These are phyloP conservation scores for Leccinum insolens DNA, from an alignment of 1,284 basidiomycete species.

Conservation along the genomic window DNA sequence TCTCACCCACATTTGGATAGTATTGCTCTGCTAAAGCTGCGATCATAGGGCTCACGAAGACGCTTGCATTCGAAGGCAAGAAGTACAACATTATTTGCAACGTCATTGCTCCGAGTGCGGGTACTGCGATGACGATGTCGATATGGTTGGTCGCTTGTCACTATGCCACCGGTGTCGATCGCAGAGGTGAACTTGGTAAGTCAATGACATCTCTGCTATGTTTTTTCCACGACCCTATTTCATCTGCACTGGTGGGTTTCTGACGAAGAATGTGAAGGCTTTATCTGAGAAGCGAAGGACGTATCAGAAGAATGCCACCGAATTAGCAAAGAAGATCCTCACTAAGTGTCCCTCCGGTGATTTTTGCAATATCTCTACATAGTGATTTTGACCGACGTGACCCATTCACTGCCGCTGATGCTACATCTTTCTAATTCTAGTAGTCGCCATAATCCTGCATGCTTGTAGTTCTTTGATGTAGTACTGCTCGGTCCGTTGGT, in stretches of 20 bases:
- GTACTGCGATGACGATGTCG: conserved; percentile 90
- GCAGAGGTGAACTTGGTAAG: background rate
- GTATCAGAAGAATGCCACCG: background rate
- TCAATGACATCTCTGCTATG: background rate
- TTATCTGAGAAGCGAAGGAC: background rate
- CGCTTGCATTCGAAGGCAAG: conserved; percentile 90
- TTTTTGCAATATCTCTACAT: background rate
- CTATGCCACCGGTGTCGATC: background rate
- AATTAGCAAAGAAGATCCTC: background rate
- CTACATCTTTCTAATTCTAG: too few relatives aligned
- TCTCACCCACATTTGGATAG: conserved; percentile 37
- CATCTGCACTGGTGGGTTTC: background rate
- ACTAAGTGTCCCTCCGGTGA: background rate
- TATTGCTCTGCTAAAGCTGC: conserved; percentile 95
- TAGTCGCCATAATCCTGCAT: too few relatives aligned
- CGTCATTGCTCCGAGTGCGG: conserved; percentile 87
- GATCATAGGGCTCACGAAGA: conserved; percentile 88
- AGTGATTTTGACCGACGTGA: too few relatives aligned
- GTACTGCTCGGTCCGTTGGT: too few relatives aligned
- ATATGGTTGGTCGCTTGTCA: conserved; percentile 53
- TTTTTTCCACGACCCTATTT: background rate
- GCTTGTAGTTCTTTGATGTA: too few relatives aligned
- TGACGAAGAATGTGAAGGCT: background rate
- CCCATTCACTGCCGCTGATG: too few relatives aligned
- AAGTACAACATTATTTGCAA: conserved; percentile 93